Evolutionary conservation across 2,329 filamentous ascomycete genomes (phyloP).

Genomic region (Cercospora zeina): DNA sequence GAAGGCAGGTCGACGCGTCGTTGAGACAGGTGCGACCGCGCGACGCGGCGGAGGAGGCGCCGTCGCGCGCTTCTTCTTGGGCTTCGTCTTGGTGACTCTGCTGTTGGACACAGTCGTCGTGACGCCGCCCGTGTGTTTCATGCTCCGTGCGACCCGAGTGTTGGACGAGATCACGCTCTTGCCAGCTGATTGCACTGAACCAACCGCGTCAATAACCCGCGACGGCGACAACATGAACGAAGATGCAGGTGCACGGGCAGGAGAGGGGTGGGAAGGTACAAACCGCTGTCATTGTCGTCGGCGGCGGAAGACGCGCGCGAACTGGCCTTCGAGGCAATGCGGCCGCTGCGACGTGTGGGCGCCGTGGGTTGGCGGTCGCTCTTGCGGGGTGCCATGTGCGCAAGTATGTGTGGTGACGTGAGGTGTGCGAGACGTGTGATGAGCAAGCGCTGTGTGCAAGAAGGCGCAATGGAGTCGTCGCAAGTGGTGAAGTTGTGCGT

Average conservation of each 20-base stretch:
- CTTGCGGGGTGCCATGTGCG: slow-evolving; percentile 9
- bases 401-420: neutral
- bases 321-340: slow-evolving; percentile 18
- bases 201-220: slow-evolving; percentile 11
- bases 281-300: slow-evolving; percentile 17
- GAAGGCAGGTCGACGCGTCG: slow-evolving; percentile 6
- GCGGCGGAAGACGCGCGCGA: slow-evolving; percentile 21
- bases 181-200: slow-evolving; percentile 4
- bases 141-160: neutral
- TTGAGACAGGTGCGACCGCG: slow-evolving; percentile 6
- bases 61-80: neutral
- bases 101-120: neutral
- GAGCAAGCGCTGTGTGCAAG: slow-evolving; percentile 4
- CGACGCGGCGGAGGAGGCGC: neutral
- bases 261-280: slow-evolving; percentile 8
- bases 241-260: neutral
- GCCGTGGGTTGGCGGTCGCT: slow-evolving; percentile 5
- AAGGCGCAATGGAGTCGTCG: neutral
- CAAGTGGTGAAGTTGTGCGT: neutral
- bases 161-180: slow-evolving; percentile 7
- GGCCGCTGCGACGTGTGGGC: slow-evolving; percentile 21
- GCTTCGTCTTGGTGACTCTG: slow-evolving; percentile 2
- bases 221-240: neutral
- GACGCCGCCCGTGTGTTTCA: neutral
- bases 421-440: neutral